Base-by-base conservation (phyloP, 2,329 filamentous ascomycete species). In the Lasiodiplodia gonubiensis region DNA sequence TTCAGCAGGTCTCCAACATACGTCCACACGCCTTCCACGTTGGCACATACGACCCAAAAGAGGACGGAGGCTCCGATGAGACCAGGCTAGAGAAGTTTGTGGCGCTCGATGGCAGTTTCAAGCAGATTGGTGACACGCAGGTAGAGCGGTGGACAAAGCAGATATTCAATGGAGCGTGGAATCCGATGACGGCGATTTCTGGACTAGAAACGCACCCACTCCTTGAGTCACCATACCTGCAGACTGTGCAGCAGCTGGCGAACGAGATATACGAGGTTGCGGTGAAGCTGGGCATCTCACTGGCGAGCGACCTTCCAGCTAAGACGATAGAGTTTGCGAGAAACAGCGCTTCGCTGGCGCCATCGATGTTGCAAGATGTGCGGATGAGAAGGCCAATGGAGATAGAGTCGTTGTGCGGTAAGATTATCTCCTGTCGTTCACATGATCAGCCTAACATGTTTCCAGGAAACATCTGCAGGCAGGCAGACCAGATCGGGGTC, bases 311-410 rank as follows among this genome's bases (percentile, higher is more conserved):
- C 12, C 51, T 72, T 33, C 68, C 69, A 21, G n/a, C 52, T 14
- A 57, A 65, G 51, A 68, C 67, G 18, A 53, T 73, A 30, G 64
- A 71, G 23, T 25, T 70, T 25, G 71, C 72, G 1, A 66, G 59
- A 10, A 64, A 35, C 2, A 69, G 67, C n/a, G 54, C 68, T 11
- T 59, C 71, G 0, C 63, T 74, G 39, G 69, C 68, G 2, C 71
- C 72, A 3, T 74, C 72, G 5, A 74, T 70, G 63, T 67, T 74
- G 33, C 71, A 74, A 54, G 72, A 74, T 51, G 70, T 69, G 25
- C 67, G 71, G n/a, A 68, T 51, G 21, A 61, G 59, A 18, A 69
- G 68, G 42, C 72, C 71, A 5, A 71, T 74, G 69, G 71, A 73
- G 21, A 37, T 74, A 14, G 69, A 69, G 11, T 69, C 71, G 2